Percentiles rank a stretch among this genome's conserved stretches.
Conservation (phyloP, 176 grass and related monocot genomes). For the Musa schizocarpa region DNA sequence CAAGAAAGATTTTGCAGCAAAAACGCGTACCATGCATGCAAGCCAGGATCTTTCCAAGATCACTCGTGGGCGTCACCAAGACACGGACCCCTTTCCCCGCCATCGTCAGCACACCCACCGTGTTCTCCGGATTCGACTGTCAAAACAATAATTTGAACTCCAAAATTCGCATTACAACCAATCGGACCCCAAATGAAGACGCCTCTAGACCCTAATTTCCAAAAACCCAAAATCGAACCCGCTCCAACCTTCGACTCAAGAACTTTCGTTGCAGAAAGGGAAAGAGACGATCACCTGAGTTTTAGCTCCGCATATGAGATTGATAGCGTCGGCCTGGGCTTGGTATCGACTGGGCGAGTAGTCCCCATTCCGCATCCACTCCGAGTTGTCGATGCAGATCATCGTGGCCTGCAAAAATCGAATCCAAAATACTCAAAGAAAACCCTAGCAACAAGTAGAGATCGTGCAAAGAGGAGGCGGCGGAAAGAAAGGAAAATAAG, state of each 20-base stretch:
- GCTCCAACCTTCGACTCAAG: conserved; percentile 1
- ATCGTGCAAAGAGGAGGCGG: neutral
- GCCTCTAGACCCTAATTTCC: too few species aligned
- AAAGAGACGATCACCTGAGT: conserved; percentile 46
- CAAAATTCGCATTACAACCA: neutral
- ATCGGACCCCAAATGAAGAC: neutral
- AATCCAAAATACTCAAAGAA: neutral
- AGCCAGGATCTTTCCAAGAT: conserved; percentile 99
- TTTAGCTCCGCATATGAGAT: conserved; percentile 95
- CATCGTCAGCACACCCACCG: conserved; percentile 97
- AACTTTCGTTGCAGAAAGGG: too few species aligned
- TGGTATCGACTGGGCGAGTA: conserved; percentile 80
- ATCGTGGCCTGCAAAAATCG: conserved; percentile 70
- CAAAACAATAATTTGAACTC: conserved; percentile 28
- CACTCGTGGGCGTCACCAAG: conserved; percentile 90
- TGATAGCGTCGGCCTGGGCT: conserved; percentile 86
- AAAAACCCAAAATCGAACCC: neutral
- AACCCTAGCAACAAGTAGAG: neutral
- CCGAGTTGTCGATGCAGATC: conserved; percentile 98
- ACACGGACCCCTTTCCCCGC: conserved; percentile 94
- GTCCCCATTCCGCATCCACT: conserved; percentile 99
- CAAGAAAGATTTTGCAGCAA: neutral
- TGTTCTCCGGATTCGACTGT: conserved; percentile 98
- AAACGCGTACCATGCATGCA: conserved; percentile 75
- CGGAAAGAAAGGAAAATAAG: neutral